Evolutionary conservation across 169 alveolate genomes (phyloP), one percentile per base, ranked within the genome.

Genomic region (Eimeria sp.): DNA sequence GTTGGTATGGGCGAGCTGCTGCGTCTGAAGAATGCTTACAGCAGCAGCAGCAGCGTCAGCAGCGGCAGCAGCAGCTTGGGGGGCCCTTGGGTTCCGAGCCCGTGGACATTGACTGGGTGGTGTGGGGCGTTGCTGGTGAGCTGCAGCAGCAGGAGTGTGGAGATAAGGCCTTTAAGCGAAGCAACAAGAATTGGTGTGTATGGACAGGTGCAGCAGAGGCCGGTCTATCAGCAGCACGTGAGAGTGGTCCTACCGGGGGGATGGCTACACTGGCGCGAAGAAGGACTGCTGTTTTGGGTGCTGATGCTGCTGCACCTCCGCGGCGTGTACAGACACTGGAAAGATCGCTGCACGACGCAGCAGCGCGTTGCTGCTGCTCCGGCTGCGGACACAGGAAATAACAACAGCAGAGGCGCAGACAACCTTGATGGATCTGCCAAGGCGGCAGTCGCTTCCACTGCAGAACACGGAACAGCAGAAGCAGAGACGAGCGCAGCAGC

Each of bases 211-310:
- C 96, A 92, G 96, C 27, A 11, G 73, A 45, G 5, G 16, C 87
- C 93, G 4, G 6, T 13, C n/a, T 92, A 87, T 87, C 84, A 83
- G 54, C 96, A 92, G 93, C 90, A 82, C 76, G 65, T 92, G 6
- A 82, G 96, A 9, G 34, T 82, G 27, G 75, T 70, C 34, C 82
- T 80, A 40, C 87, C 96, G 18, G 96, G 83, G 14, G 96, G 93
- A 1, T 92, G 96, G 96, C 93, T 92, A 30, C 92, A 78, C 86
- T 92, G 96, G 96, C 27, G 70, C 34, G 93, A 92, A 72, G 58
- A 47, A 25, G 96, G 96, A 43, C 67, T 82, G 40, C 76, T 92
- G 70, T 80, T 34, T 16, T 92, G 96, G 96, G 67, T 92, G 88
- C 13, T 80, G 87, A 88, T 92, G 57, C 45, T 78, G 78, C 76